Percentiles rank a stretch among this genome's conserved stretches.
phyloP scores from a whole-genome alignment of 352 stramenopile species.

The Globisporangium solare region DNA sequence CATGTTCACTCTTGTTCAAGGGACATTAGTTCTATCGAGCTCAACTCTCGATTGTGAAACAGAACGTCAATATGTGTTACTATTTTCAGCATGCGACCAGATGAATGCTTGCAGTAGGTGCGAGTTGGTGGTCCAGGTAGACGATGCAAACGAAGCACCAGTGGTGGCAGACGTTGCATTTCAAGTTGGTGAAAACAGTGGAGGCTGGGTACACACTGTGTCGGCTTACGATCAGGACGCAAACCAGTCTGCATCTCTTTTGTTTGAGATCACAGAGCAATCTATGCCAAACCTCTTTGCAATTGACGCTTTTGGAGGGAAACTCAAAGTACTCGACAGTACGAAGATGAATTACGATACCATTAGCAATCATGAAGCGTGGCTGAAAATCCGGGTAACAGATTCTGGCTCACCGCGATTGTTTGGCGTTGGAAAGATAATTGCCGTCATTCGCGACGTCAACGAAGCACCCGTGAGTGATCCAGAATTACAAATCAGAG shows the following conservation, averaged over 20 bases:
- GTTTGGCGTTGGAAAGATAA: constrained; percentile 19
- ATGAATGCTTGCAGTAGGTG: constrained; percentile 2
- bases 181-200: constrained; percentile 31
- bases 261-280: constrained; percentile 43
- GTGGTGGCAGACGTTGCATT: constrained; percentile 9
- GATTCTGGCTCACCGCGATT: constrained; percentile 34
- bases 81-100: constrained; percentile 6
- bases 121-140: constrained; percentile 1
- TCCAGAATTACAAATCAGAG: background rate
- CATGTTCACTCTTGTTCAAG: background rate
- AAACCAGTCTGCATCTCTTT: constrained; percentile 21
- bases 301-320: constrained; percentile 2
- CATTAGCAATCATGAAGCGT: constrained; percentile 29
- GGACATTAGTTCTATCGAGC: background rate
- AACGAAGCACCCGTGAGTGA: constrained; percentile 22
- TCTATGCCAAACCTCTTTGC: constrained; percentile 28
- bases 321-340: constrained; percentile 1
- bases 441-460: constrained; percentile 11
- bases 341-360: constrained; percentile 34
- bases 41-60: constrained; percentile 1
- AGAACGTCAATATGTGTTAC: constrained; percentile 1
- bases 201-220: constrained; percentile 27
- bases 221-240: constrained; percentile 34
- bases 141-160: constrained; percentile 8
- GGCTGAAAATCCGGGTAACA: constrained; percentile 47